Evolutionary conservation across 768 basidiomycete species (phyloP).

Genomic region (Botryobasidium botryosum): DNA sequence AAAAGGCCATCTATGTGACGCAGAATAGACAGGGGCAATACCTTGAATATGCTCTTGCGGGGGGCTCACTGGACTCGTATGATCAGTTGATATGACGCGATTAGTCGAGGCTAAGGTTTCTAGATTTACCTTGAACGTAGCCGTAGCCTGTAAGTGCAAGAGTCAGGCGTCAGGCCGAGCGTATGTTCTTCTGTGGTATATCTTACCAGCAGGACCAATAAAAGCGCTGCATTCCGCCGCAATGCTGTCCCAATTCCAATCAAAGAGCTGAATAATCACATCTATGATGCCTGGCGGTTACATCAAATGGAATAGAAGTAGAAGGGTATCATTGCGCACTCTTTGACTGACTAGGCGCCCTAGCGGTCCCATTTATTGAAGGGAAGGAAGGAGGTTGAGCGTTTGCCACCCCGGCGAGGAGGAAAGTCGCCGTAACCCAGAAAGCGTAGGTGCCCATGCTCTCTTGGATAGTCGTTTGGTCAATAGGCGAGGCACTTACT

Average conservation of each 20-base stretch:
- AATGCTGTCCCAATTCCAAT: conserved; percentile 13
- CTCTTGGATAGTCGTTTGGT: too few species aligned
- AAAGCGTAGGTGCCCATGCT: too few species aligned
- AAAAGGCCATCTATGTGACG: background rate
- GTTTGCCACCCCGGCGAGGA: too few species aligned
- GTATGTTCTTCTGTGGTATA: background rate
- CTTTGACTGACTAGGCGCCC: too few species aligned
- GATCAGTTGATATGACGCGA: background rate
- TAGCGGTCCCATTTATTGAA: too few species aligned
- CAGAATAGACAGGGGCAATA: background rate
- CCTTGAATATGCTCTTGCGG: conserved; percentile 7
- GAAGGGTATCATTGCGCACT: too few species aligned
- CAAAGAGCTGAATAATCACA: conserved; percentile 11
- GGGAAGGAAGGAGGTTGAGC: too few species aligned
- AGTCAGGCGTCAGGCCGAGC: background rate
- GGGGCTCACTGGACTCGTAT: conserved; percentile 7
- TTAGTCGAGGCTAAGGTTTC: background rate
- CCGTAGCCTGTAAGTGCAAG: conserved; percentile 8
- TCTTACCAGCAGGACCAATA: conserved; percentile 10
- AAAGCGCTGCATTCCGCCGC: conserved; percentile 8
- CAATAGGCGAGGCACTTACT: too few species aligned
- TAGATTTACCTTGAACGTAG: conserved; percentile 10
- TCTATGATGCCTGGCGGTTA: too few species aligned
- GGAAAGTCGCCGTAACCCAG: too few species aligned
- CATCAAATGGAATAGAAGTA: too few species aligned